Base-by-base conservation (phyloP, 495 filamentous ascomycete species). In the Glarea lozoyensis region DNA sequence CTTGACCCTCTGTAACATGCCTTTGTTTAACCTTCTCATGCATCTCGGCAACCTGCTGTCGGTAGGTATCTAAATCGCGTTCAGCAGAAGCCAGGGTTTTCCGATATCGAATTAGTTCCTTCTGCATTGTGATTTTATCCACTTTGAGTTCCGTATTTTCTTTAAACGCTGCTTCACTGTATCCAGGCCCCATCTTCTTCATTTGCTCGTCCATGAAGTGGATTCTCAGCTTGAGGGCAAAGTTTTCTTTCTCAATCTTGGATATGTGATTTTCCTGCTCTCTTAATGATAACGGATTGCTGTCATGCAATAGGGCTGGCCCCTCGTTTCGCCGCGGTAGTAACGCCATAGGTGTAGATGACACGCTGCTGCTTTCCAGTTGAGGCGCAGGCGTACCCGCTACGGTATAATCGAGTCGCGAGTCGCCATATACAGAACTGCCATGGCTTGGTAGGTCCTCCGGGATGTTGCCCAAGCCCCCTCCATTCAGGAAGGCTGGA, bases 71-170 rank as follows among this genome's bases (percentile, higher is more conserved):
- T 3, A 93, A 62, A 32, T 75, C 86, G 41, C 82, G 82, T 65
- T 96, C 87, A 20, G 87, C 87, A 29, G 74, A 67, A 24, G 69
- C 71, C 11, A 98, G 67, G 6, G 73, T 78, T 59, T 94, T 95
- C 54, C 81, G 80, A 62, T 88, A 92, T 39, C 78, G 76, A 37
- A 80, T 75, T 10, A 98, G 74, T 48, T 98, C 92, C 37, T 78
- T 75, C 55, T 89, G 79, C 73, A 97, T 81, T 1, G 84, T 89
- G 40, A 90, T 70, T 57, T 82, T 82, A 57, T 89, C 78, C 40
- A 94, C 85, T 63, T 96, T 96, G 30, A 98, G 77, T 46, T 94
- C 89, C 13, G 89, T 90, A 53, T 97, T 97, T 64, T 98, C 92
- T 56, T 83, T 83, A 10, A 98, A 65, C 0, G 93, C 86, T 16